phyloP scores from a whole-genome alignment of 2,329 filamentous ascomycete species.

The Furcasterigmium furcatum region DNA sequence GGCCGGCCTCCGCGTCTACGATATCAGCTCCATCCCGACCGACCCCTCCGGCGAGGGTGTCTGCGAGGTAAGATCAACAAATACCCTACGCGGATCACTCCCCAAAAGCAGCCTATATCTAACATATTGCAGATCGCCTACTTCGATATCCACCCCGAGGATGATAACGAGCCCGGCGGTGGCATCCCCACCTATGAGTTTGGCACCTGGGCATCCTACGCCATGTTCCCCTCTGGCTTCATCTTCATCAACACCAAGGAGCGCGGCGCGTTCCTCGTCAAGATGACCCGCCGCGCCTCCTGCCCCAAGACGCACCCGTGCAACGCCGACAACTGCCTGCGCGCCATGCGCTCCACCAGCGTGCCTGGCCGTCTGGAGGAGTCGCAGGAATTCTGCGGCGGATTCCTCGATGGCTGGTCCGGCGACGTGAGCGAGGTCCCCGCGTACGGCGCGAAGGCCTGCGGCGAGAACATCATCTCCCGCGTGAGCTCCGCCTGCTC shows the following conservation, averaged over 20 bases:
- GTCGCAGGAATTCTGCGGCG: constrained; percentile 9
- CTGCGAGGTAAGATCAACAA: constrained; percentile 26
- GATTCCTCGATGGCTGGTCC: constrained; percentile 1
- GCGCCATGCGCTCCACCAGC: constrained; percentile 7
- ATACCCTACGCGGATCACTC: background rate
- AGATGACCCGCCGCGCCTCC: constrained; percentile 7
- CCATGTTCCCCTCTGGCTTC: constrained; percentile 7
- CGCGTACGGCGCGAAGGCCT: constrained; percentile 4
- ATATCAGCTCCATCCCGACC: constrained; percentile 25
- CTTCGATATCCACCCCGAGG: constrained; percentile 13
- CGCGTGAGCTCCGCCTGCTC: constrained; percentile 16
- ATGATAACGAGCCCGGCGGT: constrained; percentile 10
- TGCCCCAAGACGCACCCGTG: constrained; percentile 7
- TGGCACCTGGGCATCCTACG: constrained; percentile 8
- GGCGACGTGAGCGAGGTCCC: constrained; percentile 5
- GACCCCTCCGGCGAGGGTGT: constrained; percentile 41
- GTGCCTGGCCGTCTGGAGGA: constrained; percentile 9
- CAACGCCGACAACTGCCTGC: constrained; percentile 12
- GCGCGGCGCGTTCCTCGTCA: constrained; percentile 11
- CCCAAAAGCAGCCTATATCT: background rate
- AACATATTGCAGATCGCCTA: constrained; percentile 8
- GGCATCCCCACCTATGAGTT: constrained; percentile 7
- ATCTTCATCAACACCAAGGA: constrained; percentile 12
- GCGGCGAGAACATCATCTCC: constrained; percentile 13
- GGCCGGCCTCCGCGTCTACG: constrained; percentile 30